A percentile compares a stretch with the other conserved stretches of the same genome.
phyloP scores from a whole-genome alignment of 2,329 filamentous ascomycete species.

The Lachnellula cervina region DNA sequence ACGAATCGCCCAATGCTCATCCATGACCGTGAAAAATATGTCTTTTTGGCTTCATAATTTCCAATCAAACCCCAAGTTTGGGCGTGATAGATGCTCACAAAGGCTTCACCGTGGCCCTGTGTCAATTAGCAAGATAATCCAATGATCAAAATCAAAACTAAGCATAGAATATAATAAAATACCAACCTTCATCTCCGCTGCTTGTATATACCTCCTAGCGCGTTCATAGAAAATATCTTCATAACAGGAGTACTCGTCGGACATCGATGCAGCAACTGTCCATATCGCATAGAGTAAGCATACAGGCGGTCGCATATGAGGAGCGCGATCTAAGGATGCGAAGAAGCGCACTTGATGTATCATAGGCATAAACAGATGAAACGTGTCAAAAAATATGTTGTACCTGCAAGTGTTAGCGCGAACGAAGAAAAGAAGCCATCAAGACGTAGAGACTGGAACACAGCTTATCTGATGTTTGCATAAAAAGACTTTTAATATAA shows the following conservation, averaged over 20 bases:
- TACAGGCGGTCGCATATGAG: conserved; percentile 74
- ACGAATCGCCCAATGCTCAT: conserved; percentile 70
- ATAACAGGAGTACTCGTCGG: conserved; percentile 66
- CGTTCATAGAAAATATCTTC: conserved; percentile 78
- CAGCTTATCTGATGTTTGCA: background rate
- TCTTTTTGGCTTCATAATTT: conserved; percentile 76
- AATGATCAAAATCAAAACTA: background rate
- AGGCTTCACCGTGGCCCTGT: conserved; percentile 69
- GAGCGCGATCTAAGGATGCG: conserved; percentile 65
- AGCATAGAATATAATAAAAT: background rate
- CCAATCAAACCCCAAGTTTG: conserved; percentile 75
- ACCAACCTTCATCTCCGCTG: conserved; percentile 72
- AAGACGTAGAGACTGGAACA: background rate
- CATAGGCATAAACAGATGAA: conserved; percentile 69
- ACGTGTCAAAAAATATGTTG: conserved; percentile 67
- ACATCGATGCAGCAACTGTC: conserved; percentile 68
- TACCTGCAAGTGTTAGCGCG: conserved; percentile 45
- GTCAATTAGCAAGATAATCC: background rate
- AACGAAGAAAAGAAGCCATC: background rate
- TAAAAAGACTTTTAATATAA: background rate
- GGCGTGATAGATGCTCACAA: conserved; percentile 72
- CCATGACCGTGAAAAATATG: conserved; percentile 82
- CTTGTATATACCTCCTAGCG: conserved; percentile 75
- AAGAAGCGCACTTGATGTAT: conserved; percentile 73
- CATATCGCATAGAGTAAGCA: conserved; percentile 84